Conservation (phyloP, 208 protist species). For the Trypanosoma rangeli region DNA sequence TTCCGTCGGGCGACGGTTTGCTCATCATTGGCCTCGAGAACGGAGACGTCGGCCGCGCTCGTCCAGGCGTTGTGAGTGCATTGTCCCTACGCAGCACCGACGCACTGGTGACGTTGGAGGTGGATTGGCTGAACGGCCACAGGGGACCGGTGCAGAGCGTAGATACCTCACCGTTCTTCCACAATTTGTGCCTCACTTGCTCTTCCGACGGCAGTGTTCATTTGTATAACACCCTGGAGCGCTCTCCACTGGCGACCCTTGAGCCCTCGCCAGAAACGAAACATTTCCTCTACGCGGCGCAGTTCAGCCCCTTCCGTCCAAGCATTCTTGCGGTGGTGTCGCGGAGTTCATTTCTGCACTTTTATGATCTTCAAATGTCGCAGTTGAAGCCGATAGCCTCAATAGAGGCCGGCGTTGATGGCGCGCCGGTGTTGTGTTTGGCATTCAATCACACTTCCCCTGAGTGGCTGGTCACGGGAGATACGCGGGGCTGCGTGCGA, state of each 20-base stretch:
- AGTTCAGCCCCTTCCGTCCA: slow-evolving; percentile 87
- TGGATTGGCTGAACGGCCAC: slow-evolving; percentile 78
- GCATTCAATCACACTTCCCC: slow-evolving; percentile 61
- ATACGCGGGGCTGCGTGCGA: slow-evolving; percentile 58
- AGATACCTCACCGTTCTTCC: slow-evolving; percentile 82
- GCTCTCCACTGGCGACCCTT: slow-evolving; percentile 61
- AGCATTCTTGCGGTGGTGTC: slow-evolving; percentile 79
- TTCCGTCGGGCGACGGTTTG: slow-evolving; percentile 53
- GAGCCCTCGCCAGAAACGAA: slow-evolving; percentile 81
- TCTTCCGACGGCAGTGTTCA: slow-evolving; percentile 84
- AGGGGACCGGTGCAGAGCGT: slow-evolving; percentile 78
- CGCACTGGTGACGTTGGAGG: slow-evolving; percentile 42
- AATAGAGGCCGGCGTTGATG: slow-evolving; percentile 59
- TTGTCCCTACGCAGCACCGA: slow-evolving; percentile 2
- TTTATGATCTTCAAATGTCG: slow-evolving; percentile 84
- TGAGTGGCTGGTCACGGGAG: slow-evolving; percentile 80
- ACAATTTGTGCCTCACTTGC: slow-evolving; percentile 84
- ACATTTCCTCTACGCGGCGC: slow-evolving; percentile 81
- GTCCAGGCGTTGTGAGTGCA: slow-evolving; percentile 31
- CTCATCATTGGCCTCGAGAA: slow-evolving; percentile 84
- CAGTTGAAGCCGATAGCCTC: slow-evolving; percentile 61
- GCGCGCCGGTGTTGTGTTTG: slow-evolving; percentile 57
- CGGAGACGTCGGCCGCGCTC: slow-evolving; percentile 83
- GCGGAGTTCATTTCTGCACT: slow-evolving; percentile 70
- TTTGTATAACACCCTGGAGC: slow-evolving; percentile 80